Evolutionary conservation across 805 yeast genomes (phyloP).

Genomic region (Starmerella gropengiesseri): DNA sequence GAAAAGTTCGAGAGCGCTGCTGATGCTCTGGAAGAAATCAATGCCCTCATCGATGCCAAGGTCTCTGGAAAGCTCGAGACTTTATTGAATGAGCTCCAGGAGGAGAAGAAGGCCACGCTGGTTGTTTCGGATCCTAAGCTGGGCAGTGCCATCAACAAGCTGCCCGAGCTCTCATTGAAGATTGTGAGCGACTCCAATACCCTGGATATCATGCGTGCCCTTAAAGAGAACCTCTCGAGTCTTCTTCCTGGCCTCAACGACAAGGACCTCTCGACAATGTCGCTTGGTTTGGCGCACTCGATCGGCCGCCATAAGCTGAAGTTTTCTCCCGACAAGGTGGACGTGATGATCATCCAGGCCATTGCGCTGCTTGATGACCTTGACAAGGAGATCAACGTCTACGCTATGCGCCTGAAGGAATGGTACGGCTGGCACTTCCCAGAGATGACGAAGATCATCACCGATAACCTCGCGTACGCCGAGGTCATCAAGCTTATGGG

Average conservation of each 20-base stretch:
- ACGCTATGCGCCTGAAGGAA: conserved; percentile 98
- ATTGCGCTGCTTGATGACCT: conserved; percentile 92
- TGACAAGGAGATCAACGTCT: conserved; percentile 95
- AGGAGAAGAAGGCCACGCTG: conserved; percentile 58
- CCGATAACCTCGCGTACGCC: conserved; percentile 93
- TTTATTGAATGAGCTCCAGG: conserved; percentile 41
- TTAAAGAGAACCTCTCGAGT: conserved; percentile 87
- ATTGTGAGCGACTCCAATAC: conserved; percentile 93
- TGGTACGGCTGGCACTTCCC: conserved; percentile 99
- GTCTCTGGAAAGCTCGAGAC: conserved; percentile 75
- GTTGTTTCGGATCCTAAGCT: conserved; percentile 91
- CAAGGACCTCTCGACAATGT: conserved; percentile 79
- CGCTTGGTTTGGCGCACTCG: conserved; percentile 96
- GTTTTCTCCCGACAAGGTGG: conserved; percentile 96
- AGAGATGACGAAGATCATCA: conserved; percentile 92
- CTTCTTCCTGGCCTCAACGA: conserved; percentile 88
- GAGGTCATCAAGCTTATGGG: conserved; percentile 92
- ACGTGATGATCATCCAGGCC: conserved; percentile 98
- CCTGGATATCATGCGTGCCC: conserved; percentile 87
- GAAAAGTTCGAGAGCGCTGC: conserved; percentile 93
- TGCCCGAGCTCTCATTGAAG: conserved; percentile 68
- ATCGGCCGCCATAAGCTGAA: conserved; percentile 97
- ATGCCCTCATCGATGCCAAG: conserved; percentile 83
- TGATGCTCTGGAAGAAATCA: conserved; percentile 90
- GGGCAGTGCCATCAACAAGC: conserved; percentile 91